Conservation (phyloP, 768 basidiomycete genomes). For the Scleroderma citrinum region DNA sequence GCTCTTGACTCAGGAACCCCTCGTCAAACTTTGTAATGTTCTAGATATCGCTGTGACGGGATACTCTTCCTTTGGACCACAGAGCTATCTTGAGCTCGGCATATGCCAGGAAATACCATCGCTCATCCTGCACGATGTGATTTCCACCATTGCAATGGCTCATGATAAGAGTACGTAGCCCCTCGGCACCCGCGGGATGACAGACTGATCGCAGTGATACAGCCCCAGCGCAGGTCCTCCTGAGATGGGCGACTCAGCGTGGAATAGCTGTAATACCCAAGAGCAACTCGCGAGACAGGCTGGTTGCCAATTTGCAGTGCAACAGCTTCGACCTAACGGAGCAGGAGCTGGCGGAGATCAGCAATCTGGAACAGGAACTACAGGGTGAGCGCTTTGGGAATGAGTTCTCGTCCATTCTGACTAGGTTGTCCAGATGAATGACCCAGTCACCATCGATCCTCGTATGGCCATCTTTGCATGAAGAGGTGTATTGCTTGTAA, state of each 20-base stretch:
- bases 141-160: conserved; percentile 41
- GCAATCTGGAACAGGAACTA: conserved; percentile 53
- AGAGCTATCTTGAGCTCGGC: conserved; percentile 60
- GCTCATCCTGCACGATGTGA: conserved; percentile 45
- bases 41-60: conserved; percentile 47
- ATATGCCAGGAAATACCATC: conserved; percentile 46
- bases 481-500: conserved; percentile 11
- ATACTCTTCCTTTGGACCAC: conserved; percentile 52
- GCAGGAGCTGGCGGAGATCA: conserved; percentile 54
- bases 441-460: conserved; percentile 63
- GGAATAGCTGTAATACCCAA: conserved; percentile 76
- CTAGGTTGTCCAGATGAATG: conserved; percentile 46
- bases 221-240: conserved; percentile 57
- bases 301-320: conserved; percentile 42
- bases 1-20: conserved; percentile 43
- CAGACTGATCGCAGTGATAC: conserved; percentile 6
- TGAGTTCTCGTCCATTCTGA: not conserved
- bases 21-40: conserved; percentile 39
- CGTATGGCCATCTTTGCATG: conserved; percentile 68
- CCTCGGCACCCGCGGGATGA: not conserved
- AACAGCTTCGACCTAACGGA: conserved; percentile 45
- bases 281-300: conserved; percentile 39
- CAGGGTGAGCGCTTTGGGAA: conserved; percentile 41
- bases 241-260: conserved; percentile 76
- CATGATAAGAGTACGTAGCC: conserved; percentile 45